Percentiles rank a stretch among this genome's conserved stretches.
Conservation (phyloP, 495 filamentous ascomycete species). For the Xylaria venustula region DNA sequence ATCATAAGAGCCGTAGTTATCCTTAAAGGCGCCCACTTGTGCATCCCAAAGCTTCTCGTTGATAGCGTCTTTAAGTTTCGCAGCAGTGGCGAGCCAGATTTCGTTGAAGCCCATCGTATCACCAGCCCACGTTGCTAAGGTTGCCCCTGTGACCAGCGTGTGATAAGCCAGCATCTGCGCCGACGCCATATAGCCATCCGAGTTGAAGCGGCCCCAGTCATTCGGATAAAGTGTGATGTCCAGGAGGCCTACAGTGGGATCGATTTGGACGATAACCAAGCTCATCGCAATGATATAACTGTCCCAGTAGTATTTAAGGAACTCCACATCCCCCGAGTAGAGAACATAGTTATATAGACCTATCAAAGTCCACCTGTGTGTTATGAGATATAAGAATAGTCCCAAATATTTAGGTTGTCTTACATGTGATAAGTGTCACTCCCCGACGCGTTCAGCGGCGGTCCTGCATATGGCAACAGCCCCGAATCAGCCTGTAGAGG, state of each 20-base stretch:
- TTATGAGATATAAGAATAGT: conserved; percentile 1
- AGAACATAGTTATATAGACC: conserved; percentile 63
- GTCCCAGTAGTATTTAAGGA: conserved; percentile 49
- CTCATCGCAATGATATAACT: conserved; percentile 53
- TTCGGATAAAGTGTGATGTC: conserved; percentile 51
- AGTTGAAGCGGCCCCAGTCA: conserved; percentile 59
- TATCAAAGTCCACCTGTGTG: conserved; percentile 51
- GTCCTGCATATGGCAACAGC: conserved; percentile 51
- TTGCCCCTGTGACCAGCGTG: conserved; percentile 48
- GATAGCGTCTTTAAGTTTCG: conserved; percentile 40
- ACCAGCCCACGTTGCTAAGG: conserved; percentile 50
- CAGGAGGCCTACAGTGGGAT: conserved; percentile 47
- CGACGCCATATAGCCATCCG: conserved; percentile 52
- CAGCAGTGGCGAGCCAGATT: conserved; percentile 43
- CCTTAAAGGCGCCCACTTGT: conserved; percentile 54
- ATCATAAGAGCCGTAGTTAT: conserved; percentile 42
- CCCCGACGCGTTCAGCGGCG: conserved; percentile 53
- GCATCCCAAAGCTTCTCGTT: conserved; percentile 52
- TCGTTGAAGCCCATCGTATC: conserved; percentile 41
- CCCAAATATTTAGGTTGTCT: neutral
- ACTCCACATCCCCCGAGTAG: conserved; percentile 54
- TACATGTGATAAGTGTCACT: conserved; percentile 66
- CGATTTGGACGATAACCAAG: conserved; percentile 54
- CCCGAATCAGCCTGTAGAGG: conserved; percentile 23
- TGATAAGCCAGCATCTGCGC: conserved; percentile 61